Base-by-base conservation (phyloP, 148 eudicot genomes). In the Tetragonia tetragonoides region DNA sequence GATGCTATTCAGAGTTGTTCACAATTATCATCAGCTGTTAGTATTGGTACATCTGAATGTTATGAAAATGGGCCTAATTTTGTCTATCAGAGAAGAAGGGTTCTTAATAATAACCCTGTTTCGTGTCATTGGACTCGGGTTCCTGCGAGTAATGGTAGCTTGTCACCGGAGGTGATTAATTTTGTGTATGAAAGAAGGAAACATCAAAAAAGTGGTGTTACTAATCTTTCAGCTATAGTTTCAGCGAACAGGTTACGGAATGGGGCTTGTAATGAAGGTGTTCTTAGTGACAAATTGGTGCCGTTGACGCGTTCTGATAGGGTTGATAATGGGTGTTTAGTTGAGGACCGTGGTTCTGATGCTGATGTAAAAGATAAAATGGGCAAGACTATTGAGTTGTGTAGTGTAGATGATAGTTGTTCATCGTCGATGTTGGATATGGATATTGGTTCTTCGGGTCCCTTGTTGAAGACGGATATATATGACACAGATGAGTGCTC, bases 401-500 rank as follows among this genome's bases (percentile, higher is more conserved):
- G 80, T 75, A 86, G 84, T 78, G 86, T 84, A 47, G 89, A 91
- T 82, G 99, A 95, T 75, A 87, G 92, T 70, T 90, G 91, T 81
- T 95, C 97, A 24, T 95, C 99, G 23, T 89, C 99, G 54, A 86
- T 87, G 86, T 85, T 88, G 65, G 85, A 87, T 81, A 51, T 85
- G 75, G 89, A 91, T 53, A 72, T 80, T 75, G 87, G 87, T 73
- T 78, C 87, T 8, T 2, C 16, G 82, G 76, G 82, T 28, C 34
- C 34, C 34, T 75, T 88, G 66, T 65, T 85, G 83, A 91, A 89
- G 87, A 84, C 80, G 61, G 88, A 90, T 76, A 75, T 74, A 66
- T 94, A 91, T 80, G 99, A 95, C 74, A 77, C 86, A 67, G 93
- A 90, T 66, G 97, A 93, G 81, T 91, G 95, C 81, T 93, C 97